A percentile compares a stretch with the other conserved stretches of the same genome.
phyloP scores from a whole-genome alignment of 73 alveolate species.

The Tetrahymena borealis region DNA sequence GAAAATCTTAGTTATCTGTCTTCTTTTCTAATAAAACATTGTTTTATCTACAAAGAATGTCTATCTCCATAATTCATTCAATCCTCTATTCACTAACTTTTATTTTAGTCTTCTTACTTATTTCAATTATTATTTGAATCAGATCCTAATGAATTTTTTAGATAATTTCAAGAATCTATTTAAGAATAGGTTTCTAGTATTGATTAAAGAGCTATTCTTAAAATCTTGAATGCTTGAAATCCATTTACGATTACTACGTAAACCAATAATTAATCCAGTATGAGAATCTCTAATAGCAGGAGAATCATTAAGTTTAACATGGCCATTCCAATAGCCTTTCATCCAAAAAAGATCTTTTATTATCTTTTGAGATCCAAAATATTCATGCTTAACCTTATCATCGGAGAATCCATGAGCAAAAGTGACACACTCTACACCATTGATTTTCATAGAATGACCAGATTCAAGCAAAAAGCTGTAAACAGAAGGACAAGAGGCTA shows the following conservation, averaged over 20 bases:
- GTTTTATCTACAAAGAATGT: too few species aligned
- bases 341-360: background rate
- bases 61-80: too few species aligned
- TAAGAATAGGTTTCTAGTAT: background rate
- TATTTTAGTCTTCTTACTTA: too few species aligned
- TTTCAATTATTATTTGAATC: background rate
- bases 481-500: background rate
- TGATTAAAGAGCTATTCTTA: background rate
- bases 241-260: background rate
- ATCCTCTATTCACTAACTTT: too few species aligned
- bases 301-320: background rate
- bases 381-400: background rate
- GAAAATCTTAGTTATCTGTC: too few species aligned
- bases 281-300: background rate
- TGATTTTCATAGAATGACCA: background rate
- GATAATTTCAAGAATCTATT: background rate
- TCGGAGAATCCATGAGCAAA: background rate
- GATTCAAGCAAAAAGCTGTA: background rate
- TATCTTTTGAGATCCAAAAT: background rate
- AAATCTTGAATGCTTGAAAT: background rate
- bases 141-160: background rate
- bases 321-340: background rate
- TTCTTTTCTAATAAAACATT: too few species aligned
- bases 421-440: background rate
- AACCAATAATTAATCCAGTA: background rate